Evolutionary conservation across 1,139 yeast genomes (phyloP).

Genomic region (Lodderomyces theae): DNA sequence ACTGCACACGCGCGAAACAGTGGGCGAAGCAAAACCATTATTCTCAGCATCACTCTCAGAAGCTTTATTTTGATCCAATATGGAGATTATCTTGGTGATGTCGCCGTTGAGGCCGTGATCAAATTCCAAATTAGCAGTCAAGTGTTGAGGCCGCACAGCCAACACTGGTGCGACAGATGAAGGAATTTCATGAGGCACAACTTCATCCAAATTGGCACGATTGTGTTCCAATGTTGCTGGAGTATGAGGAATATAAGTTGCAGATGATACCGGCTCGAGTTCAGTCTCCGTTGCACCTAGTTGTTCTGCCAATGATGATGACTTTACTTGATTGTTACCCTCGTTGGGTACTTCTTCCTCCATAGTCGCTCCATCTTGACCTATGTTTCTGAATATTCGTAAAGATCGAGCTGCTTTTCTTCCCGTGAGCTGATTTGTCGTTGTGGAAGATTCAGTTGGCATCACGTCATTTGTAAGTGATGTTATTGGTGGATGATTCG

Average conservation of each 20-base stretch:
- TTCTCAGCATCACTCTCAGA: conserved; percentile 7
- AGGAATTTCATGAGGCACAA: conserved; percentile 6
- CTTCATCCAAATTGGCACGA: conserved; percentile 3
- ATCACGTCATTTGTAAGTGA: not conserved
- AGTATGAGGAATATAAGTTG: conserved; percentile 34
- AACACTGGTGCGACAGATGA: conserved; percentile 11
- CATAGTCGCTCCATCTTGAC: conserved; percentile 7
- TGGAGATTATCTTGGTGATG: conserved; percentile 24
- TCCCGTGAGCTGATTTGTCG: conserved; percentile 18
- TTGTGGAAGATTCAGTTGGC: not conserved
- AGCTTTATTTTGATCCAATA: conserved; percentile 7
- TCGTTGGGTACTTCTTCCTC: conserved; percentile 5
- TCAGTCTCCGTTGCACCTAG: conserved; percentile 5
- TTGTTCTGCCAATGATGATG: conserved; percentile 7
- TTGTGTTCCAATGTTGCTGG: conserved; percentile 16
- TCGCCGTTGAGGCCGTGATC: conserved; percentile 32
- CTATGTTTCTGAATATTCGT: conserved; percentile 26
- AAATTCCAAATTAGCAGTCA: conserved; percentile 38
- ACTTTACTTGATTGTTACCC: not conserved
- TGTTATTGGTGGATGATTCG: not conserved
- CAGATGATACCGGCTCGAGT: conserved; percentile 30
- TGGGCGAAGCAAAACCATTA: not conserved
- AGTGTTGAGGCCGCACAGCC: conserved; percentile 23
- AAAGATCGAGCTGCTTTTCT: conserved; percentile 42
- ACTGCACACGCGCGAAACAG: conserved; percentile 13